Evolutionary conservation across 257 asterid species (phyloP), one percentile per base, ranked within the genome.

Genomic region (Thymus quinquecostatus): DNA sequence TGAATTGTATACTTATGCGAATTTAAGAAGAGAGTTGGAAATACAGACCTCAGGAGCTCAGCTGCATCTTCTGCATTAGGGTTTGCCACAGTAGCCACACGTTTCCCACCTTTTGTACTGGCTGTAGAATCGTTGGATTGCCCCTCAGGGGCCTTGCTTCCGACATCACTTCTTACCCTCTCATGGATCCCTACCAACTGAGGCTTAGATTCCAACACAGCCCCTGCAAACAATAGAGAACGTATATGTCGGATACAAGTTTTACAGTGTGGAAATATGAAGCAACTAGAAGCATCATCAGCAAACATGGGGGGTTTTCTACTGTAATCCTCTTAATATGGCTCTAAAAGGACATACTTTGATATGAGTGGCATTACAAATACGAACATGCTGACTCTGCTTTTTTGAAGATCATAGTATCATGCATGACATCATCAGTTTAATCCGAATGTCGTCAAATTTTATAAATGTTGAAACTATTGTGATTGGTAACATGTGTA

Each of bases 81-180:
- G 81, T 85, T 82, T 78, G 85, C 86, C 34, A 73, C 90, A 6
- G 85, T 81, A 63, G 85, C 81, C 73, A 83, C 75, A 34, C 91
- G 89, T 72, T 88, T 92, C 43, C 79, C 89, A 21, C 88, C 89
- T 74, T 84, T 86, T 32, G 86, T 70, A 43, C 73, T 54, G 38
- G 64, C 82, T 29, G 60, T 21, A 73, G 84, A 69, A 62, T 70
- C 72, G 58, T 49, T 71, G 38, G 86, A 43, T 70, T 80, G 81
- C 69, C 83, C 80, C 63, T 69, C 79, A 10, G 82, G 56, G 29
- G 29, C 61, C n/a, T 66, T 81, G 77, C 83, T 82, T 49, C 64
- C 96, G 32, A 85, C 77, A 71, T 92, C 99, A 1, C 96, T 95
- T 81, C 98, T 85, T 76, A 95, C 99, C 82, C 99, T 88, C 88